Evolutionary conservation across 768 basidiomycete genomes (phyloP), one percentile per base, ranked within the genome.

Genomic region (Plicaturopsis crispa): DNA sequence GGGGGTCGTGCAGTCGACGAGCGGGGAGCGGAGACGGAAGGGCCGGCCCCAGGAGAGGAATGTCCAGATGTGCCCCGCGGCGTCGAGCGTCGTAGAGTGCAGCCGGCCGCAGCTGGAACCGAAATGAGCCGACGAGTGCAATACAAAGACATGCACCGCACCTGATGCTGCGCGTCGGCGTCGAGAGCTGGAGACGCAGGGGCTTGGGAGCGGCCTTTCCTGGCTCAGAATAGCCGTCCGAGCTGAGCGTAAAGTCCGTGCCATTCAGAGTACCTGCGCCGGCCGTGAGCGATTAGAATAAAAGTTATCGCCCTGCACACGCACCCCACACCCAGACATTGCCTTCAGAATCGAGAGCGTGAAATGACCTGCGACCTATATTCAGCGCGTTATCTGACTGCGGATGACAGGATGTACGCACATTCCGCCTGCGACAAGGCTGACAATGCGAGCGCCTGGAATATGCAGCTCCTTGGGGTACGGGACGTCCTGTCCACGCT

Each of bases 391-490:
- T n/a, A n/a, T n/a, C n/a, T n/a, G n/a, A n/a, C n/a, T n/a, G n/a
- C n/a, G n/a, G n/a, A n/a, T n/a, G n/a, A n/a, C n/a, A n/a, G n/a
- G n/a, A n/a, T n/a, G n/a, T 22, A 60, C 78, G 45, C 50, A 86
- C 89, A 84, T 90, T 52, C 91, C 91, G 14, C 86, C 82, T 1
- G 89, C 85, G 28, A 76, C 72, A 30, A 93, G 63, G 43, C 66
- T 74, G 26, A 92, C 84, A 39, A 91, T 72, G 10, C 76, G 72
- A 13, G 63, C 70, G 22, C 69, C 70, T 11, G 75, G 74, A 33
- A 90, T 65, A 30, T 56, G 61, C 31, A 92, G 65, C 44, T 75
- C 70, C 3, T 69, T 59, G 1, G 90, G 90, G 50, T 70, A 78
- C 4, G 86, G 78, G 2, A 82, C 70, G 16, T 58, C 71, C 40